phyloP scores from a whole-genome alignment of 148 eudicot species.

The Pouteria glomerata region DNA sequence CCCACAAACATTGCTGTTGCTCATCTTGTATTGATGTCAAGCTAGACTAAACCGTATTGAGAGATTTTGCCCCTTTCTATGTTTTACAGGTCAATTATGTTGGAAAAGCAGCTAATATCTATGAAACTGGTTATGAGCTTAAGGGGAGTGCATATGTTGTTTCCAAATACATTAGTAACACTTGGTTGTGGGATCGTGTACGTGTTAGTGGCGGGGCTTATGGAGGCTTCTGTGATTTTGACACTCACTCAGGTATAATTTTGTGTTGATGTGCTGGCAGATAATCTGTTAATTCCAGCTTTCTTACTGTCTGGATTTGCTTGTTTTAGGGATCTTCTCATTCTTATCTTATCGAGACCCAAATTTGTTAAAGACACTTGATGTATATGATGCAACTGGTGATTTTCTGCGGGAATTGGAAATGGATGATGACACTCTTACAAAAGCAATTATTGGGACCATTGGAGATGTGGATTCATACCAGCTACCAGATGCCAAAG shows the following conservation, averaged over 20 bases:
- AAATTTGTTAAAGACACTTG: constrained; percentile 87
- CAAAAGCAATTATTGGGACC: constrained; percentile 98
- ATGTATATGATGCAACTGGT: constrained; percentile 83
- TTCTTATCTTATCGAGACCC: constrained; percentile 96
- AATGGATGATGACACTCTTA: constrained; percentile 87
- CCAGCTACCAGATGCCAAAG: constrained; percentile 98
- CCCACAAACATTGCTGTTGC: neutral
- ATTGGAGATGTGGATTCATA: constrained; percentile 93
- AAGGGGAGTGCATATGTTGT: constrained; percentile 94
- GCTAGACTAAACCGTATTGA: neutral
- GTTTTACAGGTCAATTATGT: constrained; percentile 86
- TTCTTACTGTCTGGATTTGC: constrained; percentile 11
- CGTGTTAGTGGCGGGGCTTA: constrained; percentile 99
- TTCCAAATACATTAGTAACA: constrained; percentile 75
- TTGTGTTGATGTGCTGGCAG: neutral
- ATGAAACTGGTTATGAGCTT: constrained; percentile 76
- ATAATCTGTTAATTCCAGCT: neutral
- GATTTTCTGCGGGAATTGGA: constrained; percentile 74
- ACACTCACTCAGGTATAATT: constrained; percentile 80
- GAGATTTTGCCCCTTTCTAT: neutral
- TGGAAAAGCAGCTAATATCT: constrained; percentile 95
- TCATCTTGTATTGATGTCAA: neutral
- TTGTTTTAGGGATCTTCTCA: constrained; percentile 77
- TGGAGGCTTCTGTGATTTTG: constrained; percentile 96
- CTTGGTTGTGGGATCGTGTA: constrained; percentile 99